Evolutionary conservation across 768 basidiomycete species (phyloP).

Genomic region (Pisolithus microcarpus): DNA sequence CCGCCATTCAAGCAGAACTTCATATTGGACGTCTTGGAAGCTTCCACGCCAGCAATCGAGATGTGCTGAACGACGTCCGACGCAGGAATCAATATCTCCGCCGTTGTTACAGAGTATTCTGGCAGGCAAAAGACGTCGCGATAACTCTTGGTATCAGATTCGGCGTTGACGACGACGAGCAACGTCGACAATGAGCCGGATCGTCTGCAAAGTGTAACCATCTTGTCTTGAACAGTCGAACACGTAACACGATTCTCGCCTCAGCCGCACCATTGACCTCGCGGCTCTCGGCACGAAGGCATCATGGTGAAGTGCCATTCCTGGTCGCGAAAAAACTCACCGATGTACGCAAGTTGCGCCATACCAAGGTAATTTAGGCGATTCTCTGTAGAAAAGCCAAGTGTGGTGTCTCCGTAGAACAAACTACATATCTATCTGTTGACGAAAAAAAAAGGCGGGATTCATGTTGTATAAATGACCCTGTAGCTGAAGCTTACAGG

Average conservation of each 20-base stretch:
- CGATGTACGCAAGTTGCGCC: conserved; percentile 89
- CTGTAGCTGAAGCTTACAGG: conserved; percentile 10
- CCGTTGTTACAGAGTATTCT: conserved; percentile 83
- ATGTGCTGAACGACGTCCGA: conserved; percentile 95
- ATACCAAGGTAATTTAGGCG: conserved; percentile 80
- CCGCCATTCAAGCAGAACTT: conserved; percentile 91
- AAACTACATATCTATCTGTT: background rate
- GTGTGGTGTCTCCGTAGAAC: background rate
- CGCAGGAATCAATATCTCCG: conserved; percentile 83
- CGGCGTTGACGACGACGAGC: conserved; percentile 56
- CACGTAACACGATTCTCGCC: conserved; percentile 26
- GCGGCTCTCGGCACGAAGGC: conserved; percentile 54
- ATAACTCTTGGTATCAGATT: conserved; percentile 82
- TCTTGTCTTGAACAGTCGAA: background rate
- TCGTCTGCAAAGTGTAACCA: conserved; percentile 45
- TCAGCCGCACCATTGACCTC: conserved; percentile 97
- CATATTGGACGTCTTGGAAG: conserved; percentile 77
- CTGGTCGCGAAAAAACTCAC: conserved; percentile 17
- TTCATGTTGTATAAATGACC: no score
- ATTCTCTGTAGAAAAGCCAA: conserved; percentile 48
- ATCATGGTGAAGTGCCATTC: background rate
- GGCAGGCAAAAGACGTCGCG: conserved; percentile 94
- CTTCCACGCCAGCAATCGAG: conserved; percentile 93
- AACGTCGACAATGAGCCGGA: conserved; percentile 90
- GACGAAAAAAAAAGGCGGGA: conserved; percentile 13